Evolutionary conservation across 805 yeast species (phyloP).

Genomic region (Cyberlindnera euphorbiae): DNA sequence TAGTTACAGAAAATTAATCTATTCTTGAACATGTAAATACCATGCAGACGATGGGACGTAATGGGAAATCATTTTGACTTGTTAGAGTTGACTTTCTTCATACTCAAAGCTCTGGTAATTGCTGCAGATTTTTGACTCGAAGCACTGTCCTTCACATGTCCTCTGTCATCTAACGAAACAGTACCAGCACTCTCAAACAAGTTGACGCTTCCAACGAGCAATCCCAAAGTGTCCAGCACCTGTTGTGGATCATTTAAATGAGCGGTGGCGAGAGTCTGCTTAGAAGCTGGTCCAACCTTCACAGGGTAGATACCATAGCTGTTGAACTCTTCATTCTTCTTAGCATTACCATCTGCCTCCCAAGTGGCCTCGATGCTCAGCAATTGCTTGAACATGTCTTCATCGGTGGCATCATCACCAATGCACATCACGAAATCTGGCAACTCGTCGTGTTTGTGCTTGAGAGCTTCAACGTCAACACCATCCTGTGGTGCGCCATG

Average conservation of each 20-base stretch:
- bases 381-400: conserved; percentile 89
- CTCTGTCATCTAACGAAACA: conserved; percentile 71
- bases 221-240: conserved; percentile 79
- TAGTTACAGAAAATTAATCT: too few species aligned
- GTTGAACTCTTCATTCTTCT: conserved; percentile 30
- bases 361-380: conserved; percentile 55
- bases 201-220: conserved; percentile 74
- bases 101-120: conserved; percentile 17
- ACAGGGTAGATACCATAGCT: conserved; percentile 73
- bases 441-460: conserved; percentile 37
- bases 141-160: conserved; percentile 49
- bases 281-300: conserved; percentile 90
- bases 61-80: too few species aligned
- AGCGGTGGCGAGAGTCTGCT: conserved; percentile 78
- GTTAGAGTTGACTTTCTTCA: conserved; percentile 19
- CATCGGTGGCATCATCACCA: conserved; percentile 97
- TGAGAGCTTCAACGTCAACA: conserved; percentile 28
- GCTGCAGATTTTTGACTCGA: conserved; percentile 34
- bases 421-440: conserved; percentile 87
- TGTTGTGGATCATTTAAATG: conserved; percentile 81
- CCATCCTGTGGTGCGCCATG: conserved; percentile 52
- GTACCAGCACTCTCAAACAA: conserved; percentile 75
- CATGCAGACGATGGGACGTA: too few species aligned
- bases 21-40: too few species aligned
- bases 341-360: conserved; percentile 29